phyloP scores from a whole-genome alignment of 2,329 filamentous ascomycete species.

The Penicillium capsulatum region DNA sequence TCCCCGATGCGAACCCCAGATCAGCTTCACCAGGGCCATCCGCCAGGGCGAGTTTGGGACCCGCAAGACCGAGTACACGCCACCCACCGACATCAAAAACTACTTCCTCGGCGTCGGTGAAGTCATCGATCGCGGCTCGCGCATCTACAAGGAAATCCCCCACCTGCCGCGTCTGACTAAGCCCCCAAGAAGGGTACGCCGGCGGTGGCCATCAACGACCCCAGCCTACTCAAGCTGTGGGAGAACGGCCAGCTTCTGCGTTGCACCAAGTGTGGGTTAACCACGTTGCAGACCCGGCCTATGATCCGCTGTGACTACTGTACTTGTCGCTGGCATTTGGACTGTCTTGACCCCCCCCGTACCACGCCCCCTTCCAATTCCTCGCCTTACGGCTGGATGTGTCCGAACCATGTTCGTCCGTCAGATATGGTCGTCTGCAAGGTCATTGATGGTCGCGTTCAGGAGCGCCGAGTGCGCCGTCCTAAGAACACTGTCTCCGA shows the following conservation, averaged over 20 bases:
- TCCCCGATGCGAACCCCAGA: conserved; percentile 53
- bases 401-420: conserved; percentile 75
- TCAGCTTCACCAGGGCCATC: conserved; percentile 62
- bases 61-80: conserved; percentile 61
- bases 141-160: conserved; percentile 19
- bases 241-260: conserved; percentile 69
- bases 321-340: conserved; percentile 79
- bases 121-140: conserved; percentile 69
- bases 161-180: conserved; percentile 26
- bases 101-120: conserved; percentile 75
- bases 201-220: conserved; percentile 26
- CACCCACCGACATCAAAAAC: conserved; percentile 67
- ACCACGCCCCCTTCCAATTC: conserved; percentile 70
- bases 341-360: conserved; percentile 82
- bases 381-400: conserved; percentile 65
- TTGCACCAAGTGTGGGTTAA: conserved; percentile 70
- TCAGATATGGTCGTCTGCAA: conserved; percentile 56
- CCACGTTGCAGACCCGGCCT: conserved; percentile 60
- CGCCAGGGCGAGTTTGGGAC: conserved; percentile 64
- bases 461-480: conserved; percentile 31
- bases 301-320: conserved; percentile 87
- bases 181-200: conserved; percentile 9
- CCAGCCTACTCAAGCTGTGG: conserved; percentile 52
- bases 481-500: conserved; percentile 19
- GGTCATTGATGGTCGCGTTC: conserved; percentile 52